phyloP scores from a whole-genome alignment of 2,329 filamentous ascomycete species.

The Fusarium praegraminearum region DNA sequence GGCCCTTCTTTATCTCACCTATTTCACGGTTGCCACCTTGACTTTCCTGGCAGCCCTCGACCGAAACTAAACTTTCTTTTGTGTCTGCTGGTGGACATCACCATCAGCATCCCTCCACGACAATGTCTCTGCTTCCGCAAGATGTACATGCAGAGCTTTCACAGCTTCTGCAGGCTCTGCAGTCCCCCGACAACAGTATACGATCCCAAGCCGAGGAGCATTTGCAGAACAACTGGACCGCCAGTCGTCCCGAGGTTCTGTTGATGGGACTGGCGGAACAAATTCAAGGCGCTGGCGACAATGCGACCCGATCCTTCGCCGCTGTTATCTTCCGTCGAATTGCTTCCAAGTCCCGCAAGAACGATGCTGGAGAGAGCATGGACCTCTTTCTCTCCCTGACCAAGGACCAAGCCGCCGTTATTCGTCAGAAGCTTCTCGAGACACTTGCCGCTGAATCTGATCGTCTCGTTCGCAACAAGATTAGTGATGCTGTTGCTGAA shows the following conservation, averaged over 20 bases:
- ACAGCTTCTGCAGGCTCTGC: slow-evolving; percentile 88
- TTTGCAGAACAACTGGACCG: slow-evolving; percentile 90
- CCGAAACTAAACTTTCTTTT: slow-evolving; percentile 30
- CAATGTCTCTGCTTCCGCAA: slow-evolving; percentile 86
- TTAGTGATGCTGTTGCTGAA: slow-evolving; percentile 97
- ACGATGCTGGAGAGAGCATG: slow-evolving; percentile 74
- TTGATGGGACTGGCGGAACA: slow-evolving; percentile 96
- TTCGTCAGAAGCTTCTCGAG: slow-evolving; percentile 86
- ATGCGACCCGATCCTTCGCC: slow-evolving; percentile 87
- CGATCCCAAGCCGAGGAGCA: slow-evolving; percentile 90
- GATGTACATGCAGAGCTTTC: slow-evolving; percentile 87
- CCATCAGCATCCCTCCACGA: slow-evolving; percentile 46
- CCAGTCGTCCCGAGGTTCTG: slow-evolving; percentile 82
- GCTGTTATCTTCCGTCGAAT: slow-evolving; percentile 96
- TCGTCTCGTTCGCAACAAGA: slow-evolving; percentile 87
- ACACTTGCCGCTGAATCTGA: slow-evolving; percentile 79
- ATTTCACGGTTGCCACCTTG: slow-evolving; percentile 5
- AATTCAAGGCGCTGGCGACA: slow-evolving; percentile 80
- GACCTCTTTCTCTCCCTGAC: slow-evolving; percentile 89
- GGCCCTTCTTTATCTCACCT: background rate
- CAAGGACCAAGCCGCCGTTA: slow-evolving; percentile 78
- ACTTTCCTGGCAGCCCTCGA: slow-evolving; percentile 15
- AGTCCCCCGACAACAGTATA: slow-evolving; percentile 88
- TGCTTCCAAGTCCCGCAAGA: slow-evolving; percentile 88
- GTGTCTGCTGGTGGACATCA: slow-evolving; percentile 50